Conservation (phyloP, 495 filamentous ascomycete species). For the Lasiosphaeria hispida region DNA sequence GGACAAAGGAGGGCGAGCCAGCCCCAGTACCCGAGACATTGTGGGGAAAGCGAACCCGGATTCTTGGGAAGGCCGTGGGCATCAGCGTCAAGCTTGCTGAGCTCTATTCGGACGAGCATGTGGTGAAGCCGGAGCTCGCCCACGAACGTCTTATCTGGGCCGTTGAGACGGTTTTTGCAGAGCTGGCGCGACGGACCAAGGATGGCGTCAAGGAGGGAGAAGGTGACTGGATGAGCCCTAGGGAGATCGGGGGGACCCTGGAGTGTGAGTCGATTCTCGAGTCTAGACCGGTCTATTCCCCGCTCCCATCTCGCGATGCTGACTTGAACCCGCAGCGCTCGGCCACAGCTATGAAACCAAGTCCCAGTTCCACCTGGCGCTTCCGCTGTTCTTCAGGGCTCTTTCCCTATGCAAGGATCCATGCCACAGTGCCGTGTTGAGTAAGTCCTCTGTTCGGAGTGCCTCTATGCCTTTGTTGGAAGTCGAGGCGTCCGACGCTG, state of each 20-base stretch:
- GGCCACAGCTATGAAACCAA: conserved; percentile 68
- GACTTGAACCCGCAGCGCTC: conserved; percentile 51
- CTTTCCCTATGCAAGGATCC: conserved; percentile 67
- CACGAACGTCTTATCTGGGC: conserved; percentile 75
- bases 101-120: conserved; percentile 63
- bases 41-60: conserved; percentile 63
- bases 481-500: not conserved
- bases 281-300: not conserved
- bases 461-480: not conserved
- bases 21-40: conserved; percentile 38
- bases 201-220: conserved; percentile 62
- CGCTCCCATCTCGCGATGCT: conserved; percentile 13
- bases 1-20: conserved; percentile 18
- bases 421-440: conserved; percentile 68
- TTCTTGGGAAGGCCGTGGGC: conserved; percentile 69
- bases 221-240: conserved; percentile 70
- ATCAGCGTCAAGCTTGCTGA: conserved; percentile 79
- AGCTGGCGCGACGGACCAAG: conserved; percentile 62
- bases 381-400: conserved; percentile 86
- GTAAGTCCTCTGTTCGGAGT: conserved; percentile 35
- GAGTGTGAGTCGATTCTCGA: conserved; percentile 49
- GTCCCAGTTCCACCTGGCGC: conserved; percentile 70
- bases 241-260: conserved; percentile 69
- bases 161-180: conserved; percentile 75
- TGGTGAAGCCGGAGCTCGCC: conserved; percentile 61